phyloP scores from a whole-genome alignment of 805 yeast species.

The Lachancea sp. region DNA sequence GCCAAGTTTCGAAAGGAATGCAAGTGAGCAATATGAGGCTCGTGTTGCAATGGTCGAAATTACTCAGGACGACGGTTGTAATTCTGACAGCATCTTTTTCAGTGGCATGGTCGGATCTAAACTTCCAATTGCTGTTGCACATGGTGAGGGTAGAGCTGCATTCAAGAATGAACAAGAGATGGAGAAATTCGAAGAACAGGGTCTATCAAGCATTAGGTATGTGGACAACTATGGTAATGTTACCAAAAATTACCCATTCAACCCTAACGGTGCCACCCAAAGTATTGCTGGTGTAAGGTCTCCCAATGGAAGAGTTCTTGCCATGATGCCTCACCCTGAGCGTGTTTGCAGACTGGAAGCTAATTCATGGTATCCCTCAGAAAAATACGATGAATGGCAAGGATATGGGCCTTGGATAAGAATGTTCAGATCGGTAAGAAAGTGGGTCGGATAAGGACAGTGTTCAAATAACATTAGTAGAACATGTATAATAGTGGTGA shows the following conservation, averaged over 20 bases:
- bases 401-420: constrained; percentile 94
- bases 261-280: constrained; percentile 92
- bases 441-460: constrained; percentile 61
- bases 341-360: constrained; percentile 83
- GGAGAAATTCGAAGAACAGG: constrained; percentile 43
- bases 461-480: neutral
- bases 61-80: constrained; percentile 45
- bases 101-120: constrained; percentile 89
- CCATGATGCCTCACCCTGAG: constrained; percentile 99
- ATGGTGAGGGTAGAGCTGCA: constrained; percentile 93
- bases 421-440: constrained; percentile 86
- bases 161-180: constrained; percentile 47
- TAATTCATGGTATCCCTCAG: constrained; percentile 84
- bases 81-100: constrained; percentile 57
- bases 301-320: constrained; percentile 90
- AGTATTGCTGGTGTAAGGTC: constrained; percentile 91
- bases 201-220: constrained; percentile 64
- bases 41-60: constrained; percentile 87
- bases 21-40: constrained; percentile 93
- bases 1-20: constrained; percentile 92
- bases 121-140: constrained; percentile 96
- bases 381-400: constrained; percentile 55
- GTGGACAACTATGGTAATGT: constrained; percentile 86
- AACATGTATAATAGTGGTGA: constrained; percentile 1
- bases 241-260: constrained; percentile 81